Evolutionary conservation across 2,329 filamentous ascomycete genomes (phyloP).

Genomic region (Cordyceps sp.): DNA sequence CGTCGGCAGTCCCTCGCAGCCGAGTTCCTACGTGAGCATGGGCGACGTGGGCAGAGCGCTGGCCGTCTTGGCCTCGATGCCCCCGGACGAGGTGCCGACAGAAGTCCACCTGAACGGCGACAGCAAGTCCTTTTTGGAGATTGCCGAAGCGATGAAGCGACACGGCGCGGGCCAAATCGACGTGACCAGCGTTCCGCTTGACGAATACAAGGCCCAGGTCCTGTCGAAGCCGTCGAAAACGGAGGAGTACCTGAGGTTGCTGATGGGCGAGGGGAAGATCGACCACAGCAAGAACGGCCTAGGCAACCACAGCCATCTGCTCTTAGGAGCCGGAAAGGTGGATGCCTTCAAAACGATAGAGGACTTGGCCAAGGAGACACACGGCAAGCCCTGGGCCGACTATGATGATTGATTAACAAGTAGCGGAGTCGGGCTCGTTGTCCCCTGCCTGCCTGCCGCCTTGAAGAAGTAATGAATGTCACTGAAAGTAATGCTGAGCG

Average conservation of each 20-base stretch:
- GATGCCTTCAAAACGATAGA: constrained; percentile 12
- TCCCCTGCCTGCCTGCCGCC: no score
- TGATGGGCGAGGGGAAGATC: constrained; percentile 17
- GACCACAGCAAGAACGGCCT: constrained; percentile 8
- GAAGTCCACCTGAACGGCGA: constrained; percentile 12
- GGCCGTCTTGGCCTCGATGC: constrained; percentile 9
- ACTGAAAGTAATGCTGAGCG: no score
- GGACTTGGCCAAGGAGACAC: constrained; percentile 9
- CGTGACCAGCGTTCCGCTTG: constrained; percentile 8
- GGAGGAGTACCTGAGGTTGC: constrained; percentile 13
- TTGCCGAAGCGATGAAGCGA: constrained; percentile 10
- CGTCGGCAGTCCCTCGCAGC: constrained; percentile 9
- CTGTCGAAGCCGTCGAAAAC: constrained; percentile 5
- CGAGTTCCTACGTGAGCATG: constrained; percentile 14
- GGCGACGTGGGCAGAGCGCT: constrained; percentile 14
- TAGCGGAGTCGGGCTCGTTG: no score
- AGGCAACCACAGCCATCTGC: constrained; percentile 11
- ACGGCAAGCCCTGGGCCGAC: constrained; percentile 10
- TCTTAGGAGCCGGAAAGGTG: constrained; percentile 8
- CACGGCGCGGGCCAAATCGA: constrained; percentile 9
- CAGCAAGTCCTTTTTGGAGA: constrained; percentile 8
- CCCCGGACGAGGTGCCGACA: constrained; percentile 8
- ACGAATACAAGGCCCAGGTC: constrained; percentile 10
- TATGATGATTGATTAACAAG: constrained; percentile 1
- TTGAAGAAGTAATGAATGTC: no score